These are phyloP conservation scores for Cyberlindnera saturnus DNA, from an alignment of 805 yeast genomes.

Conservation along the genomic window DNA sequence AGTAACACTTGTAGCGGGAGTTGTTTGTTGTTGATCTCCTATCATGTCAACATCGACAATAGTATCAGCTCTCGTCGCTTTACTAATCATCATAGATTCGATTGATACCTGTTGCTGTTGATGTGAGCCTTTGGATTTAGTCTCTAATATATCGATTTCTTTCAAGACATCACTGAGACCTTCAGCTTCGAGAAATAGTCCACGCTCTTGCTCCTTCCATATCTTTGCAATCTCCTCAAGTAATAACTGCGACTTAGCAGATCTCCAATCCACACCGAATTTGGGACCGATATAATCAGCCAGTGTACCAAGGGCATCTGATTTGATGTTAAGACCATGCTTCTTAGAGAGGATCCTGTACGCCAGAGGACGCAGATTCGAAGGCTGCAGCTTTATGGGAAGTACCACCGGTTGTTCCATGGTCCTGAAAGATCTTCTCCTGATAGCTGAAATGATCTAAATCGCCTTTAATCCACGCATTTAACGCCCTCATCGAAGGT, in stretches of 20 bases:
- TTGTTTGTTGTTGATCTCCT: constrained; percentile 6
- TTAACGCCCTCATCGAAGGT: too few species aligned
- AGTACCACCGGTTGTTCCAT: constrained; percentile 35
- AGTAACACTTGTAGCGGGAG: constrained; percentile 22
- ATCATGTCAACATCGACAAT: constrained; percentile 8
- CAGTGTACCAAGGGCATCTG: constrained; percentile 69
- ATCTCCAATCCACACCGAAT: constrained; percentile 86
- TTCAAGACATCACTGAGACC: constrained; percentile 58
- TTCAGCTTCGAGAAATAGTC: constrained; percentile 75
- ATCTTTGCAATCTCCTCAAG: constrained; percentile 71
- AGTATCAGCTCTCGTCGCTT: constrained; percentile 7
- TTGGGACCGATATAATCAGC: constrained; percentile 70
- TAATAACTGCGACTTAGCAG: constrained; percentile 51
- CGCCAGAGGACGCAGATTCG: constrained; percentile 85
- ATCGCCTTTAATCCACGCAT: too few species aligned
- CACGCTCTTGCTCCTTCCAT: constrained; percentile 90
- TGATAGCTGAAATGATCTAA: not conserved
- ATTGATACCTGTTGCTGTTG: constrained; percentile 6
- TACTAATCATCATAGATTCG: constrained; percentile 8
- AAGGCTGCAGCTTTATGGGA: constrained; percentile 74
- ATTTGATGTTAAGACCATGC: constrained; percentile 84
- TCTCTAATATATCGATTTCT: constrained; percentile 37
- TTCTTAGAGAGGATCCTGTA: constrained; percentile 87
- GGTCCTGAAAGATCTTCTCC: not conserved
- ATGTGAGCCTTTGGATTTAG: constrained; percentile 6